Percentiles rank a stretch among this genome's conserved stretches.
phyloP scores from a whole-genome alignment of 495 filamentous ascomycete genomes.

The Hapsidospora chrysogenum region DNA sequence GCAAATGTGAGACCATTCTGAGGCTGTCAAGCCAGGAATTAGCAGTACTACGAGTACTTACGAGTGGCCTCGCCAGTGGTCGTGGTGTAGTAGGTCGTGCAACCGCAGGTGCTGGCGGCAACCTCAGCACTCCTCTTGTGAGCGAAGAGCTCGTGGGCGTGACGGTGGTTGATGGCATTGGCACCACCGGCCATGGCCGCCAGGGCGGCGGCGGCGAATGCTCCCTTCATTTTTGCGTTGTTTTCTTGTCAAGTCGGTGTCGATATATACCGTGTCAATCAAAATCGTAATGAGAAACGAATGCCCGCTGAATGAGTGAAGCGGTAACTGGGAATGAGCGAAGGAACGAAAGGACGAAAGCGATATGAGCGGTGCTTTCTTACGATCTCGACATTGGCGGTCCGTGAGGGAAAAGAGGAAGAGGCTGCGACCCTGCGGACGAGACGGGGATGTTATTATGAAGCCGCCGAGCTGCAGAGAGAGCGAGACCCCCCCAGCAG shows the following conservation, averaged over 20 bases:
- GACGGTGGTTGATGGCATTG: conserved; percentile 41
- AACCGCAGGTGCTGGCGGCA: conserved; percentile 35
- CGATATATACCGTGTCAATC: too few species aligned
- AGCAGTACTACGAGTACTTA: conserved; percentile 17
- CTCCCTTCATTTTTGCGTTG: conserved; percentile 44
- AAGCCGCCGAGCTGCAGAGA: too few species aligned
- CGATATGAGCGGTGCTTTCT: conserved; percentile 32
- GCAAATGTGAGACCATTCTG: too few species aligned
- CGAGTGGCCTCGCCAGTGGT: conserved; percentile 42
- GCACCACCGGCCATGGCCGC: conserved; percentile 49
- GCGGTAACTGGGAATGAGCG: conserved; percentile 50
- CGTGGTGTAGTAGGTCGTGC: conserved; percentile 47
- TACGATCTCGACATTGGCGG: conserved; percentile 28
- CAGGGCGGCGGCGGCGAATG: conserved; percentile 44
- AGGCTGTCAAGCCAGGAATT: too few species aligned
- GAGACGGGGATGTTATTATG: conserved; percentile 3
- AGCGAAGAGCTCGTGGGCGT: conserved; percentile 43
- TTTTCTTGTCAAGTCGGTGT: conserved; percentile 23
- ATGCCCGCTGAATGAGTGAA: conserved; percentile 96
- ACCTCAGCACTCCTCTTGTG: conserved; percentile 22
- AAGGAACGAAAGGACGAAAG: conserved; percentile 28
- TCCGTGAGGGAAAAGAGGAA: conserved; percentile 23
- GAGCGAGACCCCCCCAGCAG: too few species aligned
- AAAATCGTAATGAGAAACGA: conserved; percentile 49
- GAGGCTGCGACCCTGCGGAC: conserved; percentile 12